Evolutionary conservation across 2,329 filamentous ascomycete species (phyloP), one percentile per base, ranked within the genome.

Genomic region (Fusarium robinianum): DNA sequence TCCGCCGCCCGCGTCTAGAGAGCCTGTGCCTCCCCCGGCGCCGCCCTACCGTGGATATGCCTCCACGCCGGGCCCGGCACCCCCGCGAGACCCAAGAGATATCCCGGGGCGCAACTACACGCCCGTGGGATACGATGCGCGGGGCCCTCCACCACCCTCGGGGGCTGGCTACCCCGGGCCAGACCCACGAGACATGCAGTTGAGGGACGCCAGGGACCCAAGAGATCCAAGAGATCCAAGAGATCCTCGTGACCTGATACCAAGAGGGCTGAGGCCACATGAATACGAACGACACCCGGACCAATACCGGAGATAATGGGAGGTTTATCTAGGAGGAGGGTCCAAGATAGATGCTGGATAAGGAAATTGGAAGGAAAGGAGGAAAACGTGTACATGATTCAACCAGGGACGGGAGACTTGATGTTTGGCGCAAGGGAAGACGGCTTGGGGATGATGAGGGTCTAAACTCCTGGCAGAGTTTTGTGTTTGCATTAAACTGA

Each of bases 261-360:
- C 63, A 11, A 68, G 72, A 22, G 71, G 72, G 17, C 51, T 76
- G 21, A 64, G 73, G 36, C 72, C 72, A 10, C 72, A 73, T 21
- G 72, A 76, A 22, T 76, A 73, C 36, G 73, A 76, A 7, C 67
- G 67, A 16, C 71, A 69, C 25, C 65, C 66, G 3, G 73, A 77
- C 46, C 66, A 67, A 30, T 77, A 75, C 49, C 68, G 72, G 49
- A 66, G 74, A 48, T 75, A 65, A 62, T n/a, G n/a, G 15, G 14
- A 36, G 23, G 18, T 11, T 6, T 19, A 9, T 23, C 9, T 6
- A 31, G 26, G 12, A 36, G 25, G 38, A 35, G 17, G 19, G 19
- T 6, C 14, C 16, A 33, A 15, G n/a, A 21, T 24, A 10, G n/a
- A 17, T 5, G 17, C 6, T 12, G 6, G 6, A 8, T 5, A 24